Base-by-base conservation (phyloP, 148 eudicot genomes). In the Vaccinium macrocarpon region DNA sequence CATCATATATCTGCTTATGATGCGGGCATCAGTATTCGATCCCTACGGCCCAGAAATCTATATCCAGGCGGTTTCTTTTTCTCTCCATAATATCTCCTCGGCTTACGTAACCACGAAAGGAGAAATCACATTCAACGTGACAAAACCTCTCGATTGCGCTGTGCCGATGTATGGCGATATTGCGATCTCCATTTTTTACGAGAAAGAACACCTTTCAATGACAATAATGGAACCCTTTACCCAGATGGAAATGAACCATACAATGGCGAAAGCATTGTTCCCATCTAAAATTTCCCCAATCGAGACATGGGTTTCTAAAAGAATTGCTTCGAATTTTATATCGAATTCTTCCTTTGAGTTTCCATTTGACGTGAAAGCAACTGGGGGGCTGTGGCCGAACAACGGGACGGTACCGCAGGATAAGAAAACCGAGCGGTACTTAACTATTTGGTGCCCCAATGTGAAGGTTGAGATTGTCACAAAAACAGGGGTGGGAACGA, bases 11-110 rank as follows among this genome's bases (percentile, higher is more conserved):
- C 46, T 42, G 46, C 46, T 42, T 42, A 5, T 42, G 0, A 5
- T 5, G 46, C 0, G 46, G 46, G 6, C 46, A 42, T 42, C 46
- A 35, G 38, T 0, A 35, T 0, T 35, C 0, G 6, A 42, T 3
- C 46, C 6, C 46, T 42, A 42, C 46, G 6, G 25, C 27, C 68
- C 68, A 21, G 25, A 8, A 61, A 21, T 61, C 13, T 10, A 8
- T 25, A 0, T 61, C 27, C 1, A n/a, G 0, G 8, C 68, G 0
- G 68, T 61, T 2, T 2, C 68, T 0, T 21, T 61, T 0, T 61
- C 68, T 2, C 0, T 61, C 25, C 27, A 61, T 21, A 61, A 61
- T 2, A 21, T 61, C 27, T 19, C 64, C 23, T 21, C 1, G 0
- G 21, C 25, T 1, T 0, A 21, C 0, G 8, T 59, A 6, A 21